phyloP scores from a whole-genome alignment of 2,329 filamentous ascomycete species.

The Colletotrichum magnum region DNA sequence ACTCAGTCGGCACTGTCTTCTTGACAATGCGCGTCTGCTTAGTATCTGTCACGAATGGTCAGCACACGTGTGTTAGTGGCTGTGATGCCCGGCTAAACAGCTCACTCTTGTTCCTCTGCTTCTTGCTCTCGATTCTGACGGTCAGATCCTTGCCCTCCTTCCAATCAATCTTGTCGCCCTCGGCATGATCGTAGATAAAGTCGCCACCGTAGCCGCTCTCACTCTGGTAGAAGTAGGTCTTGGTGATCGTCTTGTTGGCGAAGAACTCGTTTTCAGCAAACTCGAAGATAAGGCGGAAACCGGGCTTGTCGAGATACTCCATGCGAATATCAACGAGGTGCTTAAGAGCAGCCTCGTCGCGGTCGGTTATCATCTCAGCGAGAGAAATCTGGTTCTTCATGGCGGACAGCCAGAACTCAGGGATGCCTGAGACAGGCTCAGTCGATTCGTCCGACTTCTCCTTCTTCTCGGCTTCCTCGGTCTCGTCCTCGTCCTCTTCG shows the following conservation, averaged over 20 bases:
- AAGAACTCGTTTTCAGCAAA: slow-evolving; percentile 97
- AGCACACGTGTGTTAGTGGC: neutral
- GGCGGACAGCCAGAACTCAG: slow-evolving; percentile 99
- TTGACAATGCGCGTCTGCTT: slow-evolving; percentile 99
- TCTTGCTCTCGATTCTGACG: slow-evolving; percentile 97
- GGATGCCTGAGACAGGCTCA: slow-evolving; percentile 81
- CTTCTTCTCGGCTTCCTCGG: slow-evolving; percentile 67
- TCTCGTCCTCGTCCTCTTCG: slow-evolving; percentile 78
- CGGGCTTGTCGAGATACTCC: slow-evolving; percentile 98
- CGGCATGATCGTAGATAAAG: slow-evolving; percentile 99
- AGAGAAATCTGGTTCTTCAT: slow-evolving; percentile 99
- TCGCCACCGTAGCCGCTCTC: slow-evolving; percentile 99
- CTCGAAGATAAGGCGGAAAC: slow-evolving; percentile 98
- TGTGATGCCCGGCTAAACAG: neutral
- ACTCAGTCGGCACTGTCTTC: slow-evolving; percentile 98
- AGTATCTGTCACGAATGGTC: slow-evolving; percentile 77
- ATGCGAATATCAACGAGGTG: slow-evolving; percentile 93
- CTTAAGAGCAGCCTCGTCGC: slow-evolving; percentile 94
- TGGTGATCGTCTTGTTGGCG: slow-evolving; percentile 95
- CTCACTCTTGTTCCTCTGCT: slow-evolving; percentile 99
- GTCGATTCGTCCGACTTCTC: slow-evolving; percentile 67
- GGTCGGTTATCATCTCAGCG: slow-evolving; percentile 98
- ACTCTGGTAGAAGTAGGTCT: slow-evolving; percentile 99
- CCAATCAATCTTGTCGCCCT: slow-evolving; percentile 99
- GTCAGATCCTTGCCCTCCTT: slow-evolving; percentile 94